Evolutionary conservation across 1,284 basidiomycete species (phyloP), one percentile per base, ranked within the genome.

Genomic region (Ustilago esculenta): DNA sequence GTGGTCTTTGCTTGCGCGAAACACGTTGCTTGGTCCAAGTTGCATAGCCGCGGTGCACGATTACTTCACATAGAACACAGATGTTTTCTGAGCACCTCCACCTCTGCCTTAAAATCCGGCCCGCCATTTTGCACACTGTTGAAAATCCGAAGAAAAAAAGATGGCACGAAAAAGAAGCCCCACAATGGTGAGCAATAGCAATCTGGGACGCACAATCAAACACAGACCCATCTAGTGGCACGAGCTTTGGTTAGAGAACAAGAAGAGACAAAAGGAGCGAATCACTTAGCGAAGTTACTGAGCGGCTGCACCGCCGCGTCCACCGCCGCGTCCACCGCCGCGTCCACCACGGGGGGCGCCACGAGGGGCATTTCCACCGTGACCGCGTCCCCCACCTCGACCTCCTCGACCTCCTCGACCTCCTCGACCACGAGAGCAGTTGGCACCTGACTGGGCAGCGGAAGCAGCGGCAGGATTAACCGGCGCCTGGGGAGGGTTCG

Each of bases 391-490:
- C 15, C 59, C 52, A 34, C 52, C 52, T 17, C 52, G 44, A 46
- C 27, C 27, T 6, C 27, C 27, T 29, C 27, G 27, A 15, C 37
- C 48, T 10, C 51, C 52, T 17, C 52, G 44, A 46, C 60, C 59
- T 34, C 60, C 54, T 15, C 60, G 60, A 21, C 60, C 54, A 20
- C 60, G 60, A 25, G 43, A 18, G 27, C 27, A 53, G 5, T 64
- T 40, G 7, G 36, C 42, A 43, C 20, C 37, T 15, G 50, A 20
- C 10, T 55, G 47, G 7, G 58, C 41, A 40, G 45, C 36, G n/a
- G n/a, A n/a, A 23, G 49, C 41, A 11, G 43, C 47, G 15, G 23
- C 44, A 25, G 36, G 6, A 12, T 29, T 29, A 6, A 29, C 27
- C 7, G 27, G 41, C 18, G 42, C 30, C 37, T 63, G 59, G 12